Conservation (phyloP, 1,284 basidiomycete genomes). For the Moniliella sp. region DNA sequence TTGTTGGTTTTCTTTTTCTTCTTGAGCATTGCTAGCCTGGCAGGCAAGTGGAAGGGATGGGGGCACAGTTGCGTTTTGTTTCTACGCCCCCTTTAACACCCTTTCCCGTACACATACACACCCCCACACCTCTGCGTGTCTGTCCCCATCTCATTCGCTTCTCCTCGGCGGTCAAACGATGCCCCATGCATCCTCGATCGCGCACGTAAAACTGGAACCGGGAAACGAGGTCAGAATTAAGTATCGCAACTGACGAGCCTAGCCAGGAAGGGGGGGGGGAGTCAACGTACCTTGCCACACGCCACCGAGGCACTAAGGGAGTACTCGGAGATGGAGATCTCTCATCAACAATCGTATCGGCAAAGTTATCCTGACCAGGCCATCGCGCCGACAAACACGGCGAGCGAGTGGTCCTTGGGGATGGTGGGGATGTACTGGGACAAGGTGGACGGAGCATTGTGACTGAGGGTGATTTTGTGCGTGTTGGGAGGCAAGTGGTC, state of each 20-base stretch:
- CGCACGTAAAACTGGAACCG: conserved; percentile 46
- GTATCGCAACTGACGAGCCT: conserved; percentile 1
- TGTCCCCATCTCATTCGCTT: too few relatives aligned
- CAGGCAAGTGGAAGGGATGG: too few relatives aligned
- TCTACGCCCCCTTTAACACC: too few relatives aligned
- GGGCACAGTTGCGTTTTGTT: too few relatives aligned
- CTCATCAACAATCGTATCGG: conserved; percentile 82
- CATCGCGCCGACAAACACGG: conserved; percentile 77
- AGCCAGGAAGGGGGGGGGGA: neutral
- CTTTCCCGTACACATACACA: too few relatives aligned
- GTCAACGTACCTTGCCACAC: conserved; percentile 70
- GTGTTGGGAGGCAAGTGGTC: conserved; percentile 90
- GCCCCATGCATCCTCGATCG: conserved; percentile 36
- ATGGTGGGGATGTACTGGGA: conserved; percentile 60
- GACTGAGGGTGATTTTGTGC: conserved; percentile 72
- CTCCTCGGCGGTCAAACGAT: conserved; percentile 34
- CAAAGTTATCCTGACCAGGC: conserved; percentile 61
- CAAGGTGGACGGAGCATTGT: conserved; percentile 59
- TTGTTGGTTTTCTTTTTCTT: too few relatives aligned
- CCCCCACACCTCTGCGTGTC: too few relatives aligned
- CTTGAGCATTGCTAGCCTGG: too few relatives aligned
- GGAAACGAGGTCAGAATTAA: neutral
- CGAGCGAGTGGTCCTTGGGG: conserved; percentile 67
- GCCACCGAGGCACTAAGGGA: conserved; percentile 78
- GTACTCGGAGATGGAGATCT: conserved; percentile 88